Conservation (phyloP, 2,329 filamentous ascomycete species). For the Fusarium sp. region DNA sequence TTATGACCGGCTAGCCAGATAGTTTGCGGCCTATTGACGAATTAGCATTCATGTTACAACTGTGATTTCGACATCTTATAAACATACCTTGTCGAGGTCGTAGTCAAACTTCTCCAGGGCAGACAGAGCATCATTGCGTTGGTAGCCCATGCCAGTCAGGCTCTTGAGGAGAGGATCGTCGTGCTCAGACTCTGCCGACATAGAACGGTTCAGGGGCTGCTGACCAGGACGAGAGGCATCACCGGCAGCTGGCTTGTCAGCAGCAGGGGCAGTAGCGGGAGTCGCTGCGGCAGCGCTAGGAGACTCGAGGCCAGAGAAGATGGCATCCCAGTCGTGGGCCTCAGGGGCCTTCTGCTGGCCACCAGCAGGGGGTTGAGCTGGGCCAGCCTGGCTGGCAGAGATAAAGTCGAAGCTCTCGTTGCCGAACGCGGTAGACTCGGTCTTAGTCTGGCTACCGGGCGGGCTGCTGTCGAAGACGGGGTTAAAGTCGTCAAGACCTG, state of each 20-base stretch:
- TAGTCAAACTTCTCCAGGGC: slow-evolving; percentile 96
- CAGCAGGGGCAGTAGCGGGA: slow-evolving; percentile 28
- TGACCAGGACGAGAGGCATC: slow-evolving; percentile 40
- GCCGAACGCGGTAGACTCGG: slow-evolving; percentile 60
- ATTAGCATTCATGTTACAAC: not conserved
- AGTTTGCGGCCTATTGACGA: slow-evolving; percentile 58
- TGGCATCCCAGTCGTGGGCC: slow-evolving; percentile 89
- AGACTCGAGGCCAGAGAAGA: slow-evolving; percentile 82
- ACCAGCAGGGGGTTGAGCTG: slow-evolving; percentile 51
- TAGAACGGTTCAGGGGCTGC: slow-evolving; percentile 63
- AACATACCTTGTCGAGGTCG: slow-evolving; percentile 91
- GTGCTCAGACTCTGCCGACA: slow-evolving; percentile 72
- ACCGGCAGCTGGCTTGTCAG: slow-evolving; percentile 28
- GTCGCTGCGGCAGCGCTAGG: slow-evolving; percentile 48
- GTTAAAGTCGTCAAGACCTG: slow-evolving; percentile 79
- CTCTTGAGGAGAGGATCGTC: slow-evolving; percentile 93
- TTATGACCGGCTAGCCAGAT: slow-evolving; percentile 63
- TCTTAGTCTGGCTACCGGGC: slow-evolving; percentile 62
- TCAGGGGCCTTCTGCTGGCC: slow-evolving; percentile 54
- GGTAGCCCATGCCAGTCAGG: slow-evolving; percentile 88
- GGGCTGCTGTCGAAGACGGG: slow-evolving; percentile 78
- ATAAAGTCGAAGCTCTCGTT: slow-evolving; percentile 68
- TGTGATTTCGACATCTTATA: too few species aligned
- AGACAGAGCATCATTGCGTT: slow-evolving; percentile 72
- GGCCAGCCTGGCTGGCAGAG: slow-evolving; percentile 48